These are phyloP conservation scores for Candida albicans DNA, from an alignment of 1,139 yeast species.

Conservation along the genomic window DNA sequence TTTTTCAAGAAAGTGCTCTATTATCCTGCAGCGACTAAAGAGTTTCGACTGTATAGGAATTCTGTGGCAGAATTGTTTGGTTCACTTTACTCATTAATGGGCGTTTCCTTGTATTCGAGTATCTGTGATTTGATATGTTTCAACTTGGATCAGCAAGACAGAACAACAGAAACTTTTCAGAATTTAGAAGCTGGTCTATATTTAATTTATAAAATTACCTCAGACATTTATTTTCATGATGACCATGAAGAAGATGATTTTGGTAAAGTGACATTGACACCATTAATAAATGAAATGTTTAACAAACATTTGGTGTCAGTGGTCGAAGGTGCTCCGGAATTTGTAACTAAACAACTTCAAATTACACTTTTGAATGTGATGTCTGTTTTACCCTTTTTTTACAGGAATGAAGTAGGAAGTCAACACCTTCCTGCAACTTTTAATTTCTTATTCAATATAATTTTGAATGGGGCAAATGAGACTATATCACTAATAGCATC, in stretches of 20 bases:
- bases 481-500: conserved; percentile 46
- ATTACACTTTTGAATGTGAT: conserved; percentile 24
- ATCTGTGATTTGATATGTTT: conserved; percentile 44
- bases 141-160: conserved; percentile 15
- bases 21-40: conserved; percentile 23
- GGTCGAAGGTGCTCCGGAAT: conserved; percentile 16
- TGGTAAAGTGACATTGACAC: conserved; percentile 23
- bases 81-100: conserved; percentile 63
- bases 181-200: conserved; percentile 72
- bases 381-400: conserved; percentile 57
- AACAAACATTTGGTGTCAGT: conserved; percentile 24
- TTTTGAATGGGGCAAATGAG: conserved; percentile 21
- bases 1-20: conserved; percentile 63
- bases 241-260: conserved; percentile 35
- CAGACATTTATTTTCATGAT: conserved; percentile 49
- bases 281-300: conserved; percentile 29
- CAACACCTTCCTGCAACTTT: conserved; percentile 49
- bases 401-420: conserved; percentile 37
- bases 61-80: conserved; percentile 80
- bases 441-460: conserved; percentile 42
- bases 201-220: conserved; percentile 55
- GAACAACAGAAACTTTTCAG: conserved; percentile 5
- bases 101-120: conserved; percentile 52
- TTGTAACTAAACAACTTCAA: conserved; percentile 11
- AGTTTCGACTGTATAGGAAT: conserved; percentile 65